These are phyloP conservation scores for Sporothrix brasiliensis DNA, from an alignment of 2,329 filamentous ascomycete genomes.

Conservation along the genomic window DNA sequence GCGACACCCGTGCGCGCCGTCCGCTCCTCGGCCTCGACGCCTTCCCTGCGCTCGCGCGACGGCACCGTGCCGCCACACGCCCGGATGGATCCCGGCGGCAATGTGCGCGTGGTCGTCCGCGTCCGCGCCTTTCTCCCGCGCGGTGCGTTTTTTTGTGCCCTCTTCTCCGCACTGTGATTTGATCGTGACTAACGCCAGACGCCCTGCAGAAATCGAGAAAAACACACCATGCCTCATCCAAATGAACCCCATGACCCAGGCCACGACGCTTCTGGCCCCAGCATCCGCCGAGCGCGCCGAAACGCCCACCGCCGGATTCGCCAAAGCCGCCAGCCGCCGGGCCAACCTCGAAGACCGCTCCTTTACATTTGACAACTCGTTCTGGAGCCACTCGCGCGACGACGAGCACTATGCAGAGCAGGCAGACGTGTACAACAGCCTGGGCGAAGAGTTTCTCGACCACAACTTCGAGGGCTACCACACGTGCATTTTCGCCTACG, in stretches of 20 bases:
- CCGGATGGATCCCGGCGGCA: constrained; percentile 67
- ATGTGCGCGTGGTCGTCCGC: constrained; percentile 80
- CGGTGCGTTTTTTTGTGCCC: constrained; percentile 56
- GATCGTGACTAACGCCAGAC: too few species aligned
- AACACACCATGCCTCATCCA: constrained; percentile 81
- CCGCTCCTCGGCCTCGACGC: constrained; percentile 74
- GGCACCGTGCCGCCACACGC: constrained; percentile 61
- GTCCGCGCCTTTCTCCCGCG: constrained; percentile 77
- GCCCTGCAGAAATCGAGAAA: constrained; percentile 72
- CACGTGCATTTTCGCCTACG: constrained; percentile 99
- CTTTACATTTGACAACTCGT: constrained; percentile 96
- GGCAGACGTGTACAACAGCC: constrained; percentile 81
- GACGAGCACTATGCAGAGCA: constrained; percentile 87
- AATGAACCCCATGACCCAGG: constrained; percentile 87
- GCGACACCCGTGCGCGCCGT: constrained; percentile 43
- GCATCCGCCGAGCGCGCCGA: constrained; percentile 39
- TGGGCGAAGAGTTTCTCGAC: constrained; percentile 88
- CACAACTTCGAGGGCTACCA: constrained; percentile 99
- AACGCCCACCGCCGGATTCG: constrained; percentile 33
- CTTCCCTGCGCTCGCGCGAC: constrained; percentile 74
- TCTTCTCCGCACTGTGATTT: background rate
- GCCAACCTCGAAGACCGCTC: constrained; percentile 36
- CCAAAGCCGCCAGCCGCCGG: constrained; percentile 39
- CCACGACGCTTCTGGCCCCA: constrained; percentile 77
- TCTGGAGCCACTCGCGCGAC: constrained; percentile 92